Evolutionary conservation across 164 flowering plant genomes (phyloP), one percentile per base, ranked within the genome.

Genomic region (Tinospora cordifolia): DNA sequence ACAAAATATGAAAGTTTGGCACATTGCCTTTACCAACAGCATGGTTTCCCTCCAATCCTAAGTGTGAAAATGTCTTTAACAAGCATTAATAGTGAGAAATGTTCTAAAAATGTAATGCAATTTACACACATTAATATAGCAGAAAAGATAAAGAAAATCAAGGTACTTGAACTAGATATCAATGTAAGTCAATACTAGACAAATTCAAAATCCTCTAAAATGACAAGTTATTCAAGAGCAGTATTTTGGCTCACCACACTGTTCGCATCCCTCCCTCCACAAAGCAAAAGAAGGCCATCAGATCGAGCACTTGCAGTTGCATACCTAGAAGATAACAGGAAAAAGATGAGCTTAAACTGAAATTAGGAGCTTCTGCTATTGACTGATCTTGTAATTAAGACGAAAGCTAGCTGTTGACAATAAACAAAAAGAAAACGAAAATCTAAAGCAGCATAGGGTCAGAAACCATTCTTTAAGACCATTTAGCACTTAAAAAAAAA

Each of bases 281-380:
- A 94, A 66, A 92, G 97, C 75, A 94, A 83, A 78, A 94, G 97
- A 82, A 94, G 98, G 49, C 99, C 99, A 86, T 94, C 99, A 75
- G 98, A 89, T 15, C 98, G 93, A 68, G 97, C 98, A 86, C 98
- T 94, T 77, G 98, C 97, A 74, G 98, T 94, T 22, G 98, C 98
- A 86, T 92, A 94, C 98, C 98, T 91, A 71, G 80, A 75, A 34
- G 40, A 64, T 59, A 66, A 19, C 8, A 62, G 9, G 30, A 27
- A 49, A 66, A 63, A 30, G 30, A 19, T 51, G 63, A 68, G 69
- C 21, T 57, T 39, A 72, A 67, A 72, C 25, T 41, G 60, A 54
- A 54, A 54, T 54, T 19, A 54, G 60, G 24, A 54, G 21, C 14
- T 44, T 44, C 12, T 1, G 2, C 47, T 44, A 9, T 44, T 44